Evolutionary conservation across 495 filamentous ascomycete species (phyloP).

Genomic region (Podospora tetraspora): DNA sequence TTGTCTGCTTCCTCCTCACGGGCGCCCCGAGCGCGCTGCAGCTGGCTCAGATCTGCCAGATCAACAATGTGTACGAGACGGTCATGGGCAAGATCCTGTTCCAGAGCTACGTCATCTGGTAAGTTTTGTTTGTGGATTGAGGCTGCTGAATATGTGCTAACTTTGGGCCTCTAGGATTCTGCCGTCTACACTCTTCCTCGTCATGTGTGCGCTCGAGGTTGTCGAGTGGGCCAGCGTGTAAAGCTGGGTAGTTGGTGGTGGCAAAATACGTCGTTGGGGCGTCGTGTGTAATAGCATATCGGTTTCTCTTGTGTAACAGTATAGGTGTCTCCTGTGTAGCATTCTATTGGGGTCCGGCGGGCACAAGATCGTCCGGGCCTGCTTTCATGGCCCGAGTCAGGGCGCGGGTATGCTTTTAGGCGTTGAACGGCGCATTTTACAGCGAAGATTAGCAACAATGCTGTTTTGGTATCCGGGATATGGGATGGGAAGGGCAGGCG

Average conservation of each 20-base stretch:
- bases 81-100: constrained; percentile 91
- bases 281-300: background rate
- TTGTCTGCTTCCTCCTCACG: constrained; percentile 93
- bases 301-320: background rate
- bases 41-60: constrained; percentile 95
- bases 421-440: background rate
- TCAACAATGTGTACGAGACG: constrained; percentile 90
- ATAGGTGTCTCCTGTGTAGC: background rate
- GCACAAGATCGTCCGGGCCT: background rate
- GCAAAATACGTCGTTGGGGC: background rate
- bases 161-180: constrained; percentile 62
- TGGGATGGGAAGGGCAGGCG: background rate
- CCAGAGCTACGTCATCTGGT: constrained; percentile 97
- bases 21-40: constrained; percentile 93
- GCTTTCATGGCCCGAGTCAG: background rate
- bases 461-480: background rate
- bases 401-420: background rate
- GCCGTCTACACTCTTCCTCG: constrained; percentile 83
- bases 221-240: constrained; percentile 74
- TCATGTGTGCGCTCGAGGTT: constrained; percentile 87
- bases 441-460: background rate
- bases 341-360: background rate
- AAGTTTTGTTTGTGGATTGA: constrained; percentile 30
- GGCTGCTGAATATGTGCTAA: constrained; percentile 27
- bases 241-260: background rate